Evolutionary conservation across 1,139 yeast genomes (phyloP), one percentile per base, ranked within the genome.

Genomic region (Scheffersomyces stambukii): DNA sequence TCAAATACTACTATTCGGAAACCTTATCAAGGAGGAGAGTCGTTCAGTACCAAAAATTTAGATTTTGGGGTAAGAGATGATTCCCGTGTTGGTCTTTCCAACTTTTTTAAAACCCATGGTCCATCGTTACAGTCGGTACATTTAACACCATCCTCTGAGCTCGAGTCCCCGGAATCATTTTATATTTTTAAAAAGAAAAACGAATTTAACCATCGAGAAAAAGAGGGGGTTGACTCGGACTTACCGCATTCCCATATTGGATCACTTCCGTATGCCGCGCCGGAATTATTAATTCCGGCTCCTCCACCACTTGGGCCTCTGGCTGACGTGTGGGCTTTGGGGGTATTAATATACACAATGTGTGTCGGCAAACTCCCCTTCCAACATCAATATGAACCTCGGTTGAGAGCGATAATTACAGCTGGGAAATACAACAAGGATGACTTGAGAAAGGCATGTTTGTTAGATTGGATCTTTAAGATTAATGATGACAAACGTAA

Each of bases 311-410:
- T 81, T 32, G 81, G 83, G 1, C 83, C 88, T 0, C 64, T 77
- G 31, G 81, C 86, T 1, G 97, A 89, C 54, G 71, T 84, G 8
- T 89, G 96, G 96, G 94, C 96, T 0, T 65, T 83, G 30, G 97
- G 96, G 2, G 85, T 88, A 1, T 61, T 83, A 37, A 44, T 81
- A 8, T 86, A 75, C 50, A 77, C 94, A 1, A 71, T 86, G 75
- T 59, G 81, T 25, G 71, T 77, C 24, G 91, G 94, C 0, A 74
- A 67, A 41, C 57, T 88, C 30, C 96, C 96, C 1, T 89, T 88
- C 60, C 79, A 77, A 38, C 95, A 86, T 52, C 75, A 75, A 12
- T 82, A 79, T 48, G 88, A 84, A 44, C 95, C 95, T 4, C 61
- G 88, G 40, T 62, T 88, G 36, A 66, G 88, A 24, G 76, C 83